These are phyloP conservation scores for Talaromyces thailandensis DNA, from an alignment of 495 filamentous ascomycete genomes.

Conservation along the genomic window DNA sequence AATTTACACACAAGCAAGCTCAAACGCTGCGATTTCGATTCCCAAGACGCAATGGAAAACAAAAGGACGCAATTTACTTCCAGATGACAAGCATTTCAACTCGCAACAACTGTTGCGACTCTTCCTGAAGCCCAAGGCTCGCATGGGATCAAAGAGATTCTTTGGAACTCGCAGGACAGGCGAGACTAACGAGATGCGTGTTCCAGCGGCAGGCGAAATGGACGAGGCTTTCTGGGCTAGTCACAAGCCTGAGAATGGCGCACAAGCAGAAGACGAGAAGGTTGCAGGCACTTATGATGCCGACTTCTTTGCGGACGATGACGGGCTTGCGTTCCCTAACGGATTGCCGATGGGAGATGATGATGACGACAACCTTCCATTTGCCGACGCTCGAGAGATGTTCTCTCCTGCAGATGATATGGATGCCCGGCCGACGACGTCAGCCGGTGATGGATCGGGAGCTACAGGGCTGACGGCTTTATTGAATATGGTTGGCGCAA, in stretches of 20 bases:
- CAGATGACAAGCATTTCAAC: slow-evolving; percentile 98
- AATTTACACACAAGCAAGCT: slow-evolving; percentile 76
- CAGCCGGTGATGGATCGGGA: slow-evolving; percentile 27
- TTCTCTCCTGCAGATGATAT: slow-evolving; percentile 62
- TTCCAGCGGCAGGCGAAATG: slow-evolving; percentile 57
- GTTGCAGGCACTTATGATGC: slow-evolving; percentile 77
- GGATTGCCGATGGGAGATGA: slow-evolving; percentile 49
- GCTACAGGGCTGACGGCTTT: slow-evolving; percentile 30
- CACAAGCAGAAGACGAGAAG: slow-evolving; percentile 42
- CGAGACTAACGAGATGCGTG: slow-evolving; percentile 37
- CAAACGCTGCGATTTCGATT: slow-evolving; percentile 71
- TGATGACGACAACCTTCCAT: slow-evolving; percentile 74
- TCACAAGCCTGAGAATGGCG: slow-evolving; percentile 48
- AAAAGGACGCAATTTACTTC: slow-evolving; percentile 83
- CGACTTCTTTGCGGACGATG: slow-evolving; percentile 96
- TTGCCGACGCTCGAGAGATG: slow-evolving; percentile 86
- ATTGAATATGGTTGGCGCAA: slow-evolving; percentile 36
- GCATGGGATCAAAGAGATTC: slow-evolving; percentile 51
- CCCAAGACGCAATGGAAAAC: slow-evolving; percentile 94
- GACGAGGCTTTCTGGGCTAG: slow-evolving; percentile 95
- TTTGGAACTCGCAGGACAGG: slow-evolving; percentile 29
- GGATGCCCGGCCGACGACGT: slow-evolving; percentile 23
- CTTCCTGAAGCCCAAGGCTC: slow-evolving; percentile 90
- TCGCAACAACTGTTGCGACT: slow-evolving; percentile 79
- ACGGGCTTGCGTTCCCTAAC: slow-evolving; percentile 68